Percentiles rank a stretch among this genome's conserved stretches.
Conservation (phyloP, 2,329 filamentous ascomycete genomes). For the Colletotrichum godetiae region DNA sequence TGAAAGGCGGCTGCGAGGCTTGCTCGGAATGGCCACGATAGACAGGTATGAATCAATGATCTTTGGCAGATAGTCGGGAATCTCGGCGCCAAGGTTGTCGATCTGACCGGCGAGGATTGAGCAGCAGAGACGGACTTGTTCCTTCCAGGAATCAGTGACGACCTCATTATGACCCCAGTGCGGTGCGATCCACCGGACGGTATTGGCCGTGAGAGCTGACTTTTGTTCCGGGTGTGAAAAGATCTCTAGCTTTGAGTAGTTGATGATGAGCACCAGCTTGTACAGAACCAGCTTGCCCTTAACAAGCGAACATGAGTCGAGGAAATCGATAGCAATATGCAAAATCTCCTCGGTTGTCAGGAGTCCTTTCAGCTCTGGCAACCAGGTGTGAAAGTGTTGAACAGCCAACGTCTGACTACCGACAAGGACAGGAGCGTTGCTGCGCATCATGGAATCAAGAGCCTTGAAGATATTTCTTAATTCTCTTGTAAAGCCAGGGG, state of each 20-base stretch:
- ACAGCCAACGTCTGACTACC: conserved; percentile 95
- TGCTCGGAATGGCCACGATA: conserved; percentile 69
- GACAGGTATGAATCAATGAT: conserved; percentile 89
- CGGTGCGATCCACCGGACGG: conserved; percentile 88
- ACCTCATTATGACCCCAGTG: conserved; percentile 86
- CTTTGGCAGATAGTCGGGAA: conserved; percentile 90
- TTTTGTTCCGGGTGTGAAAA: conserved; percentile 84
- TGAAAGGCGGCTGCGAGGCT: conserved; percentile 76
- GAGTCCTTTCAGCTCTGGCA: conserved; percentile 86
- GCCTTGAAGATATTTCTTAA: conserved; percentile 90
- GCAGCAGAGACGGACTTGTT: conserved; percentile 93
- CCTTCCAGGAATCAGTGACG: conserved; percentile 87
- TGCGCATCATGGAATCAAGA: conserved; percentile 90
- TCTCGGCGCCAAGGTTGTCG: conserved; percentile 80
- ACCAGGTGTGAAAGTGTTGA: conserved; percentile 96
- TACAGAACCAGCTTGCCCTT: conserved; percentile 93
- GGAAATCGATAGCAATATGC: conserved; percentile 90
- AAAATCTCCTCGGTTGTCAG: conserved; percentile 87
- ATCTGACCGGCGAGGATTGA: conserved; percentile 91
- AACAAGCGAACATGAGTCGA: conserved; percentile 88
- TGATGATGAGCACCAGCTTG: conserved; percentile 91
- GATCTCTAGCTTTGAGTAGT: conserved; percentile 84
- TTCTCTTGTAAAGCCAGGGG: conserved; percentile 81
- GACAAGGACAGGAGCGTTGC: conserved; percentile 84
- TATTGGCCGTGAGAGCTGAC: conserved; percentile 80